Conservation (phyloP, 192 early-diverging fungal genomes). For the Podila clonocystis region DNA sequence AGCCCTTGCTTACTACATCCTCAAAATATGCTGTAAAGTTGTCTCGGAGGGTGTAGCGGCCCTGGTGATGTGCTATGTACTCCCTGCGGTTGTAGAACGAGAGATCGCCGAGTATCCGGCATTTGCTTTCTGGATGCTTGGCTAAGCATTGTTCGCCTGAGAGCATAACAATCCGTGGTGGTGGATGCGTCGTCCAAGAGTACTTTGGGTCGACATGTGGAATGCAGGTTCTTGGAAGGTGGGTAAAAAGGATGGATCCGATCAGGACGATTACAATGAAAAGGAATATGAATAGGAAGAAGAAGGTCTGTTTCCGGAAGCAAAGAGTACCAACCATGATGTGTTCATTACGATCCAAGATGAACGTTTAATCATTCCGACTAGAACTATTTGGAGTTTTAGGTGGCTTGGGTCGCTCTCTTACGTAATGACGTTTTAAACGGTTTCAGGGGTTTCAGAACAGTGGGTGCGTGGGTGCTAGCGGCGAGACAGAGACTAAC, state of each 20-base stretch:
- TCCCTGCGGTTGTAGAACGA: slow-evolving; percentile 23
- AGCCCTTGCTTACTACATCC: background rate
- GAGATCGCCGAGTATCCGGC: background rate
- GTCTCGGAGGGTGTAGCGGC: slow-evolving; percentile 23
- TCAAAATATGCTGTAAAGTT: slow-evolving; percentile 27
- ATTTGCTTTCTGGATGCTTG: slow-evolving; percentile 7
- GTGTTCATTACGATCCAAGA: no score
- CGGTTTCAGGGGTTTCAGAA: no score
- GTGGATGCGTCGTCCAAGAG: background rate
- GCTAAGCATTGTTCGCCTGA: slow-evolving; percentile 20
- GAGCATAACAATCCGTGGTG: slow-evolving; percentile 21
- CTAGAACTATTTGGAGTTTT: no score
- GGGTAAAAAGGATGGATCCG: slow-evolving; percentile 14
- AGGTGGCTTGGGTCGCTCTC: no score
- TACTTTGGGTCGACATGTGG: background rate
- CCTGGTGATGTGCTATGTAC: slow-evolving; percentile 14
- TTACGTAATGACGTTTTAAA: no score
- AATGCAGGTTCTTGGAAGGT: slow-evolving; percentile 24
- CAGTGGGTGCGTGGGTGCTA: no score
- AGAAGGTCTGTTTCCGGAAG: slow-evolving; percentile 7
- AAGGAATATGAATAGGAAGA: background rate
- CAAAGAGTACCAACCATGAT: slow-evolving; percentile 8
- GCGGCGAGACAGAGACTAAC: no score
- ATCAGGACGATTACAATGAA: background rate
- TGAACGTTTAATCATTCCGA: no score